A percentile compares a stretch with the other conserved stretches of the same genome.
phyloP scores from a whole-genome alignment of 2,329 filamentous ascomycete species.

The Chrysoporthe austroafricana region DNA sequence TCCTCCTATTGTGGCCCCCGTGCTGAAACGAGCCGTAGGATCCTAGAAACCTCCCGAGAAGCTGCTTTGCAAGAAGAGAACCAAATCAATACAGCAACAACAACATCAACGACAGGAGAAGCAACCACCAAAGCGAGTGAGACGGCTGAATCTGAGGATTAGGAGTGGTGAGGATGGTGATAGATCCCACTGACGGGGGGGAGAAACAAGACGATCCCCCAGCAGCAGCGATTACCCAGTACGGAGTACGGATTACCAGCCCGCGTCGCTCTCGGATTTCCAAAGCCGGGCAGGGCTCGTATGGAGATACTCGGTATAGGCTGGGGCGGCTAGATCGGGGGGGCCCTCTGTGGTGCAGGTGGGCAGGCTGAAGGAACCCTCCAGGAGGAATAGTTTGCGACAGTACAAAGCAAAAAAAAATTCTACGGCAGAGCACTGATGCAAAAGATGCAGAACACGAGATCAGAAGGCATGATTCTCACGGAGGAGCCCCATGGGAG shows the following conservation, averaged over 20 bases:
- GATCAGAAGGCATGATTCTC: constrained; percentile 18
- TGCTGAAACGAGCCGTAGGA: constrained; percentile 8
- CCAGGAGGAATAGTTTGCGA: neutral
- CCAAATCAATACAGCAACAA: constrained; percentile 31
- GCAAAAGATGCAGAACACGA: constrained; percentile 24
- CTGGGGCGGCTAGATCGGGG: neutral
- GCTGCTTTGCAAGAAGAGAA: constrained; percentile 25
- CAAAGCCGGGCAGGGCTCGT: neutral
- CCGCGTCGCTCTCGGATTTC: neutral
- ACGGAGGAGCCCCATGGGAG: constrained; percentile 8
- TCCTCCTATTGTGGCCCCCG: constrained; percentile 24
- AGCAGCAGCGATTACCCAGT: constrained; percentile 2
- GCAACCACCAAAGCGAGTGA: constrained; percentile 64
- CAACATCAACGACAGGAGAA: constrained; percentile 42
- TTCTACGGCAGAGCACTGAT: constrained; percentile 18
- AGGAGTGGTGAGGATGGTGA: constrained; percentile 9
- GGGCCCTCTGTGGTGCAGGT: neutral
- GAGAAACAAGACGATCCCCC: neutral
- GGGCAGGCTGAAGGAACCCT: neutral
- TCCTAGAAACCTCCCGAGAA: constrained; percentile 11
- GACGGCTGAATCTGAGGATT: constrained; percentile 39
- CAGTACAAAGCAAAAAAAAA: constrained; percentile 10
- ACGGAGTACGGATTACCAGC: neutral
- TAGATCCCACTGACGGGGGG: neutral
- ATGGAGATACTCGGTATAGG: constrained; percentile 1